Conservation (phyloP, 345 rosid genomes). For the Eucalyptus decipiens region DNA sequence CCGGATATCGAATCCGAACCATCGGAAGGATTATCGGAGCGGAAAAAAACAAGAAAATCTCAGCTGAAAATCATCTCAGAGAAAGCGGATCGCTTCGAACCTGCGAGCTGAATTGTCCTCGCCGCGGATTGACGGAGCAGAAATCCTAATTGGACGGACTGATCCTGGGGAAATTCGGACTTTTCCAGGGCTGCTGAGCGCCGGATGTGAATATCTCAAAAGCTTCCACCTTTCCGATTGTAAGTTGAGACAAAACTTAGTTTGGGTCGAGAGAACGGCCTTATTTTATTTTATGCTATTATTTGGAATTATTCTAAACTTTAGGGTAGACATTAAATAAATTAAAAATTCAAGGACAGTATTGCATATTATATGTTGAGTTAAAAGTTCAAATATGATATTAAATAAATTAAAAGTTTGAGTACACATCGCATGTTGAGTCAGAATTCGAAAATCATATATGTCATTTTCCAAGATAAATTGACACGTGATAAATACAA, state of each 20-base stretch:
- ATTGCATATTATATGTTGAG: rapidly evolving
- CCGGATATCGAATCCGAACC: neutral
- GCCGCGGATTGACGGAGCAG: neutral
- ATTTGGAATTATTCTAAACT: neutral
- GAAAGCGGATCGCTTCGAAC: neutral
- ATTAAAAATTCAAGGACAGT: rapidly evolving
- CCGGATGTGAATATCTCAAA: neutral
- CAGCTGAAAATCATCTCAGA: neutral
- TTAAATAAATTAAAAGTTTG: neutral
- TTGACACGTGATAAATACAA: neutral
- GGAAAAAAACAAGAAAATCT: neutral
- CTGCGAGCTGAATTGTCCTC: neutral
- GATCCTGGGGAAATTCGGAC: neutral
- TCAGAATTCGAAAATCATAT: rapidly evolving
- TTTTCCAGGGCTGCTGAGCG: neutral
- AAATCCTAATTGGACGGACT: neutral
- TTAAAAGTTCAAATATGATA: rapidly evolving
- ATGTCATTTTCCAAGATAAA: neutral
- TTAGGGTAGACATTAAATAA: neutral
- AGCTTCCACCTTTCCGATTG: neutral
- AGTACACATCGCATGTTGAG: rapidly evolving
- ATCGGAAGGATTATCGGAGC: neutral
- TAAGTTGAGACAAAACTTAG: neutral
- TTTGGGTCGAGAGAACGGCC: too few species aligned
- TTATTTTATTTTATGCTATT: too few species aligned